Conservation (phyloP, 225 moss, liverwort and hornwort genomes). For the Polytrichum formosum region DNA sequence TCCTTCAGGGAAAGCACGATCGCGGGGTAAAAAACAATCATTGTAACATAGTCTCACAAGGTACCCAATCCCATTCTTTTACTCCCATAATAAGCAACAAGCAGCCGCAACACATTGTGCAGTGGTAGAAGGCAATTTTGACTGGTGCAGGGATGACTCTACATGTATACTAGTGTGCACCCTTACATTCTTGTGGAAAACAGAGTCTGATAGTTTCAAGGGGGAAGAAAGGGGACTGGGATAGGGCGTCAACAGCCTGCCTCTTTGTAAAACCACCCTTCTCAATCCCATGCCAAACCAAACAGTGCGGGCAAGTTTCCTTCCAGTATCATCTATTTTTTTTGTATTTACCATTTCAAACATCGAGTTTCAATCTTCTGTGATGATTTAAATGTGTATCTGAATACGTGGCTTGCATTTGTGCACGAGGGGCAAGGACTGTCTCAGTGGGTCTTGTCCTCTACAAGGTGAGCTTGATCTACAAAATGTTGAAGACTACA, state of each 20-base stretch:
- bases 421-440: too few relatives aligned
- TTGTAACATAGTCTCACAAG: conserved; percentile 45
- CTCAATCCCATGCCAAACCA: conserved; percentile 22
- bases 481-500: too few relatives aligned
- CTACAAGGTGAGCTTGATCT: too few relatives aligned
- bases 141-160: conserved; percentile 51
- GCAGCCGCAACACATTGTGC: conserved; percentile 35
- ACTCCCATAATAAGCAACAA: conserved; percentile 34
- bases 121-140: conserved; percentile 59
- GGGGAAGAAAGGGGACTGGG: conserved; percentile 14
- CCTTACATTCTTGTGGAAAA: conserved; percentile 18
- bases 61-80: conserved; percentile 44
- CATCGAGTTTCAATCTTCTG: too few relatives aligned
- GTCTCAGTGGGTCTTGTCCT: too few relatives aligned
- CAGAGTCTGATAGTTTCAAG: conserved; percentile 18
- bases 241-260: conserved; percentile 7
- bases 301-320: conserved; percentile 6
- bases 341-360: too few relatives aligned
- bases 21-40: conserved; percentile 42
- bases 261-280: conserved; percentile 22
- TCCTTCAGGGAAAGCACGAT: conserved; percentile 34
- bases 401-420: too few relatives aligned
- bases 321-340: conserved; percentile 11
- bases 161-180: conserved; percentile 38
- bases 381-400: too few relatives aligned